Evolutionary conservation across 2,329 filamentous ascomycete species (phyloP).

Genomic region (Coniochaeta prunicola): DNA sequence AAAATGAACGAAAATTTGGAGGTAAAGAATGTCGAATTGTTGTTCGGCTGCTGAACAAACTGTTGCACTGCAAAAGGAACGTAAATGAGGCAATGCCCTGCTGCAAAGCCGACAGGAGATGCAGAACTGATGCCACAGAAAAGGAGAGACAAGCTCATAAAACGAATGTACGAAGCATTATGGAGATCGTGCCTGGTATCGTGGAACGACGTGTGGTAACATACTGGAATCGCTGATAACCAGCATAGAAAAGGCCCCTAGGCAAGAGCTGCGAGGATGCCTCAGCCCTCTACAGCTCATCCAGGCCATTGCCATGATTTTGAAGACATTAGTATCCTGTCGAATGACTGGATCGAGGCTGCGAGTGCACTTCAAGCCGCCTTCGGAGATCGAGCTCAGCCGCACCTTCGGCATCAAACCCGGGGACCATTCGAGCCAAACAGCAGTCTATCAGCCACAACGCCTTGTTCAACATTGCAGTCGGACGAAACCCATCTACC

Average conservation of each 20-base stretch:
- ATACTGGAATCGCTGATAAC: neutral
- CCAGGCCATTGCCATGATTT: neutral
- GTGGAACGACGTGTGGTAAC: neutral
- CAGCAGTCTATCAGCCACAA: neutral
- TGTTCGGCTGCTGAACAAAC: neutral
- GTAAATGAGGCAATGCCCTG: neutral
- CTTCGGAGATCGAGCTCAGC: neutral
- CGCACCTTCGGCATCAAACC: neutral
- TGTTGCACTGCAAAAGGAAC: neutral
- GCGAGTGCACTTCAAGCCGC: neutral
- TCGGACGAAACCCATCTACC: neutral
- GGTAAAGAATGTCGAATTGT: neutral
- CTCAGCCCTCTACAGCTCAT: neutral
- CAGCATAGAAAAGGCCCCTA: neutral
- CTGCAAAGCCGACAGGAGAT: neutral
- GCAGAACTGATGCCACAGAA: neutral
- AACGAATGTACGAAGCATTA: neutral
- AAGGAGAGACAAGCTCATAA: neutral
- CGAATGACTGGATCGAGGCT: neutral
- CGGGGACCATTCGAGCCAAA: neutral
- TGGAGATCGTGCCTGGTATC: no score
- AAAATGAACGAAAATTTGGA: neutral
- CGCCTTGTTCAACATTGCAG: neutral
- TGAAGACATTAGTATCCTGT: neutral
- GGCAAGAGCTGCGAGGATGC: neutral